Percentiles rank a stretch among this genome's conserved stretches.
Conservation (phyloP, 306 rosid genomes). For the Lupinus albus region DNA sequence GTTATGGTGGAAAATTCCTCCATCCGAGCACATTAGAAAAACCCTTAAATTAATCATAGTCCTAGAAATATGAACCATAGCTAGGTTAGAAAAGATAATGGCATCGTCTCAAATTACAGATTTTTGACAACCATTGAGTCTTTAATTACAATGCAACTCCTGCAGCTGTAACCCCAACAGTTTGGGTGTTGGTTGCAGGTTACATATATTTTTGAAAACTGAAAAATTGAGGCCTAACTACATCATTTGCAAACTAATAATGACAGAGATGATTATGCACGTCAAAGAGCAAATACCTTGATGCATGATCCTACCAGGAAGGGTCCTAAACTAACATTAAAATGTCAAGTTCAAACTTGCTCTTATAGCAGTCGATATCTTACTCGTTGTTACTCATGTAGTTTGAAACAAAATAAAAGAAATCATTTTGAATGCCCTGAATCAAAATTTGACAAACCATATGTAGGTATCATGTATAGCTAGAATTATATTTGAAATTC, state of each 20-base stretch:
- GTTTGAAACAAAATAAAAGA: not conserved
- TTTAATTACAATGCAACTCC: conserved; percentile 5
- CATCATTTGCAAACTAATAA: conserved; percentile 17
- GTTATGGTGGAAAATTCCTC: too few relatives aligned
- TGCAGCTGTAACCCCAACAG: not conserved
- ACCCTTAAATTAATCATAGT: not conserved
- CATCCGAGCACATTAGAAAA: too few relatives aligned
- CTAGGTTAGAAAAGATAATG: not conserved
- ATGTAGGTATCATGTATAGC: not conserved
- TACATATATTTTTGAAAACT: not conserved
- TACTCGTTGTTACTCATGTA: not conserved
- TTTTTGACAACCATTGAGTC: not conserved
- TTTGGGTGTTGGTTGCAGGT: conserved; percentile 3
- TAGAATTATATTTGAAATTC: conserved; percentile 8
- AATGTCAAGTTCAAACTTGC: conserved; percentile 1
- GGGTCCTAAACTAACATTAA: conserved; percentile 14
- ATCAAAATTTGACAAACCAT: conserved; percentile 21
- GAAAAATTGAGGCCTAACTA: conserved; percentile 8
- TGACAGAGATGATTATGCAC: conserved; percentile 6
- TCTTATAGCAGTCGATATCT: conserved; percentile 8
- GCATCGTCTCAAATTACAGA: conserved; percentile 5
- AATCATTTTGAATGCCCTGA: not conserved
- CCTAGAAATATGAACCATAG: not conserved
- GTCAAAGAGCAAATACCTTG: conserved; percentile 5
- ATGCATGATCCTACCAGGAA: not conserved